Evolutionary conservation across 176 grass and related monocot genomes (phyloP).

Genomic region (Otatea glauca): DNA sequence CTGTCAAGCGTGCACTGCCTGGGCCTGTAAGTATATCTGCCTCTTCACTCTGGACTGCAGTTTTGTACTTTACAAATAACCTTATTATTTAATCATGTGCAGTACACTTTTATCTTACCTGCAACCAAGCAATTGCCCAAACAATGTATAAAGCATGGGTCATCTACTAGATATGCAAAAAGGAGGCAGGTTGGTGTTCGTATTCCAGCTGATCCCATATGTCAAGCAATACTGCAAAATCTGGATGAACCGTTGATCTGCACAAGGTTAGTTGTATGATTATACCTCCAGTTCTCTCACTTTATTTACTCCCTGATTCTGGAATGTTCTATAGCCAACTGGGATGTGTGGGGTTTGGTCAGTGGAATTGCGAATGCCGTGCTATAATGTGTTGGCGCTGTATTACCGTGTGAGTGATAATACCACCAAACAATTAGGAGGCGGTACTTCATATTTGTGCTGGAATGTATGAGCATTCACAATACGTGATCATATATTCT

Average conservation of each 20-base stretch:
- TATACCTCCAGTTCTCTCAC: constrained; percentile 9
- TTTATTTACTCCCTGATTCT: constrained; percentile 23
- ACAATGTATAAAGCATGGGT: constrained; percentile 77
- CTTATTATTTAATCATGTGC: constrained; percentile 38
- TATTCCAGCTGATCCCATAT: constrained; percentile 82
- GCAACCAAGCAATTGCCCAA: constrained; percentile 86
- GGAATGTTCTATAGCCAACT: not conserved
- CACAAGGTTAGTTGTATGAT: constrained; percentile 67
- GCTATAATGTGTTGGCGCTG: not conserved
- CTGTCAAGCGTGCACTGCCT: constrained; percentile 83
- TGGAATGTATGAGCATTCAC: constrained; percentile 7
- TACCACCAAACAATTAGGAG: not conserved
- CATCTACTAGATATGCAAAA: constrained; percentile 71
- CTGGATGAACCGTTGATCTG: constrained; percentile 84
- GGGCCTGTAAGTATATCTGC: constrained; percentile 71
- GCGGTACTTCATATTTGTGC: constrained; percentile 12
- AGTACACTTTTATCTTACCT: constrained; percentile 98
- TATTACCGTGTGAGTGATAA: constrained; percentile 6
- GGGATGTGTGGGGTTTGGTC: not conserved
- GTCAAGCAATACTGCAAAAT: constrained; percentile 83
- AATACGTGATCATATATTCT: not conserved
- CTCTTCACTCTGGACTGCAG: constrained; percentile 16
- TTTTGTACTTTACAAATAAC: constrained; percentile 39
- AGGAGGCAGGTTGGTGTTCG: constrained; percentile 86
- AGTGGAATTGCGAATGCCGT: not conserved